phyloP scores from a whole-genome alignment of 257 asterid species.

The Paulownia fortunei region DNA sequence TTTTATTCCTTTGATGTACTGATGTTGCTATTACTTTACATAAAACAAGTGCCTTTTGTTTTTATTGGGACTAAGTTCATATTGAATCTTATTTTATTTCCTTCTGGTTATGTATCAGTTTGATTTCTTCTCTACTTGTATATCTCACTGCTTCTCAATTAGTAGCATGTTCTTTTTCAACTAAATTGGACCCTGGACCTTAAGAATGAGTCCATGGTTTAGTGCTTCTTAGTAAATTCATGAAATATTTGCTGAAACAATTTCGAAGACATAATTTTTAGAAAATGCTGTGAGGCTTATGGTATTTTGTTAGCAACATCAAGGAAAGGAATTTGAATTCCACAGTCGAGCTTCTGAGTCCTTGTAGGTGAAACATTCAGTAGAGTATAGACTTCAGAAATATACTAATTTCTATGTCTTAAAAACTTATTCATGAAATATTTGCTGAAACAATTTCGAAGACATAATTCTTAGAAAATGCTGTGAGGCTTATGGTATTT shows the following conservation, averaged over 20 bases:
- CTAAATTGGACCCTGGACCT: not conserved
- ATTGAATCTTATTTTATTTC: not conserved
- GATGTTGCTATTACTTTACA: not conserved
- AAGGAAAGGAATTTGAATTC: not conserved
- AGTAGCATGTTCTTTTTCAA: not conserved
- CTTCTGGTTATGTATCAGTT: not conserved
- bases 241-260: not conserved
- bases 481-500: not conserved
- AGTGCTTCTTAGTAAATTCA: not conserved
- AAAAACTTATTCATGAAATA: not conserved
- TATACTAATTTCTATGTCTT: too few relatives aligned
- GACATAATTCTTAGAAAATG: not conserved
- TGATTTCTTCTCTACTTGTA: not conserved
- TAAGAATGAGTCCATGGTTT: not conserved
- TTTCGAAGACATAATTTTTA: not conserved
- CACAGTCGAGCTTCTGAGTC: too few relatives aligned
- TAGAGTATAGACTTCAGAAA: not conserved
- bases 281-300: not conserved
- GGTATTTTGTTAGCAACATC: not conserved
- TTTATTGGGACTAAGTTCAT: not conserved
- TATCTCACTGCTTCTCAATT: not conserved
- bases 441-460: not conserved
- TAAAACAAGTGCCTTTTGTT: not conserved
- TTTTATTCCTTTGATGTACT: slow-evolving; percentile 21
- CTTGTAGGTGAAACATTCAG: not conserved